Conservation (phyloP, 2,329 filamentous ascomycete genomes). For the Colletotrichum sojae region DNA sequence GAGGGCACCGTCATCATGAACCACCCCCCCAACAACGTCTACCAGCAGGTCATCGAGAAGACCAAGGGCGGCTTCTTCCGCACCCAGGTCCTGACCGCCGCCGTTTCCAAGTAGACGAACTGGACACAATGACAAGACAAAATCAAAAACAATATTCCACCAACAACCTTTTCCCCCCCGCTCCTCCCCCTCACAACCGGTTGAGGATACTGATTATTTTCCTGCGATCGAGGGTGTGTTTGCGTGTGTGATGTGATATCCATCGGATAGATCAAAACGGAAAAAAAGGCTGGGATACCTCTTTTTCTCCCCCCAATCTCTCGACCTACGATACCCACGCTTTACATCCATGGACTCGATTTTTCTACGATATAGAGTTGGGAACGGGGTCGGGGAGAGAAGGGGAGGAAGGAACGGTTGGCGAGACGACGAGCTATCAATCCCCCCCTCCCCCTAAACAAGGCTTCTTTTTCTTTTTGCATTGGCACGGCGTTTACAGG, state of each 20-base stretch:
- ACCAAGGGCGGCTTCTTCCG: constrained; percentile 99
- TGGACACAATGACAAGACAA: not conserved
- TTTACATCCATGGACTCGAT: too few relatives aligned
- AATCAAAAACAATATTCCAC: not conserved
- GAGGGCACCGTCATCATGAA: constrained; percentile 99
- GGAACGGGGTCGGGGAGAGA: not conserved
- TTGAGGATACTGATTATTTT: too few relatives aligned
- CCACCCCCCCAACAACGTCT: constrained; percentile 97
- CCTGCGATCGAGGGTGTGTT: too few relatives aligned
- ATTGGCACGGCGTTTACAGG: constrained; percentile 43
- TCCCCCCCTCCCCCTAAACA: not conserved
- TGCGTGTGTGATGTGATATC: too few relatives aligned
- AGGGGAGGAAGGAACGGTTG: too few relatives aligned
- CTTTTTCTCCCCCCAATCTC: too few relatives aligned
- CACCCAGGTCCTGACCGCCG: constrained; percentile 90
- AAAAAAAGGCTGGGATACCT: too few relatives aligned
- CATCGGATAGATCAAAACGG: too few relatives aligned
- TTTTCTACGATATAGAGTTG: not conserved
- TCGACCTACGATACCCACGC: too few relatives aligned
- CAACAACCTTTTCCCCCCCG: not conserved
- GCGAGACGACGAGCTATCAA: not conserved
- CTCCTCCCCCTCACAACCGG: too few relatives aligned
- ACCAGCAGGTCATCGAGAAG: constrained; percentile 99
- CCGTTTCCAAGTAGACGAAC: constrained; percentile 63
- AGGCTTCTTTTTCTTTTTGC: constrained; percentile 36